Percentiles rank a stretch among this genome's conserved stretches.
Evolutionary conservation across 441 rosid genomes (phyloP).

Genomic region (Hura crepitans): DNA sequence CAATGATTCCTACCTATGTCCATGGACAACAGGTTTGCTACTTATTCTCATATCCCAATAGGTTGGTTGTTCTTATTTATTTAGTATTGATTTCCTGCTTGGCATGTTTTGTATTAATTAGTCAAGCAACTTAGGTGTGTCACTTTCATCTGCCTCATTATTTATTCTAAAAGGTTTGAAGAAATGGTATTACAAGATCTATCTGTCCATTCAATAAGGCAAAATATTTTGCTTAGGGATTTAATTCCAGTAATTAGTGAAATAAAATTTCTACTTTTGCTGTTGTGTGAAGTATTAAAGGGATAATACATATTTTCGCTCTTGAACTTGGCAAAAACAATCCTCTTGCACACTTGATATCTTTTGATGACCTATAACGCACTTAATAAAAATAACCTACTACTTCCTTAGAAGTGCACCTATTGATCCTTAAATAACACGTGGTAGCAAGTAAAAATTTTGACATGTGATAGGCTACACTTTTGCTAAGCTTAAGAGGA

Average conservation of each 20-base stretch:
- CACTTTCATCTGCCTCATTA: neutral
- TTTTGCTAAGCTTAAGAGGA: too few species aligned
- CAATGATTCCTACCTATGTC: constrained; percentile 73
- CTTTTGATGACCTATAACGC: too few species aligned
- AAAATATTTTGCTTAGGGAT: neutral
- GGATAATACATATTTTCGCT: too few species aligned
- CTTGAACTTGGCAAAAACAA: too few species aligned
- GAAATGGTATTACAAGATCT: neutral
- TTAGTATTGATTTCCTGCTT: constrained; percentile 3
- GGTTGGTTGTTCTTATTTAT: neutral
- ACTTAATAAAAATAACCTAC: too few species aligned
- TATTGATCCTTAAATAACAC: too few species aligned
- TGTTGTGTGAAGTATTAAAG: too few species aligned
- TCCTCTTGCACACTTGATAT: too few species aligned
- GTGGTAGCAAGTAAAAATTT: too few species aligned
- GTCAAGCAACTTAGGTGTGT: neutral
- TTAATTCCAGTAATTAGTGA: neutral
- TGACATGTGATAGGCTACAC: too few species aligned
- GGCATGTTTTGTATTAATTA: neutral
- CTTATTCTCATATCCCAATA: constrained; percentile 9
- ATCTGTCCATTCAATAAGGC: neutral
- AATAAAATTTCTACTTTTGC: neutral
- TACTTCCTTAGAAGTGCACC: too few species aligned
- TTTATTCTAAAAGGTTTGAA: neutral
- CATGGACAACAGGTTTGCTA: constrained; percentile 81